Conservation (phyloP, 2,329 filamentous ascomycete genomes). For the Alternaria novae-zelandiae region DNA sequence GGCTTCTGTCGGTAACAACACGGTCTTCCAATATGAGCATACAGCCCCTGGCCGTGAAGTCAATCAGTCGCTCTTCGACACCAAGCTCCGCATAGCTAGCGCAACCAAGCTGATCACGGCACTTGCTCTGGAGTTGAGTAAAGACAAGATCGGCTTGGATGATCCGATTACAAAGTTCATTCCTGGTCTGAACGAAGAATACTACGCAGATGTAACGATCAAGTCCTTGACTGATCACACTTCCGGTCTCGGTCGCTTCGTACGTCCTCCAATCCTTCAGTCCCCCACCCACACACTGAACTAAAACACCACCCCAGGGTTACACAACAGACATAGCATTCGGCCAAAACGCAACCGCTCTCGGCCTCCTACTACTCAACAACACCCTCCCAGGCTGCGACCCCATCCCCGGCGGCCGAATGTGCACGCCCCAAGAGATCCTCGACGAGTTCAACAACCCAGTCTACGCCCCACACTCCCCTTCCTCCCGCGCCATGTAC, state of each 20-base stretch:
- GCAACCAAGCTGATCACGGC: slow-evolving; percentile 37
- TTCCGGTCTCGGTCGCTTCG: slow-evolving; percentile 29
- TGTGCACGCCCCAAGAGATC: slow-evolving; percentile 25
- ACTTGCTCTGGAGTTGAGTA: slow-evolving; percentile 28
- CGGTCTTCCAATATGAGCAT: slow-evolving; percentile 24
- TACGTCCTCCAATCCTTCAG: background rate
- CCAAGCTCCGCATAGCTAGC: slow-evolving; percentile 29
- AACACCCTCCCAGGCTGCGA: slow-evolving; percentile 33
- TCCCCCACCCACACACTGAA: background rate
- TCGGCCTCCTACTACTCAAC: slow-evolving; percentile 26
- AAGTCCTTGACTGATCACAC: slow-evolving; percentile 28
- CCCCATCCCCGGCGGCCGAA: slow-evolving; percentile 22
- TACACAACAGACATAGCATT: slow-evolving; percentile 31
- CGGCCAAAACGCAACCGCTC: slow-evolving; percentile 9
- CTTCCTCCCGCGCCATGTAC: slow-evolving; percentile 25
- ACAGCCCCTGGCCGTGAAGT: slow-evolving; percentile 19
- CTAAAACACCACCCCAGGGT: slow-evolving; percentile 12
- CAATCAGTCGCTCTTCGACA: slow-evolving; percentile 19
- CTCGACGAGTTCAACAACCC: slow-evolving; percentile 31
- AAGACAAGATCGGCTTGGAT: slow-evolving; percentile 26
- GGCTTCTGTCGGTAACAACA: slow-evolving; percentile 25
- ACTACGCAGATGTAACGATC: slow-evolving; percentile 31
- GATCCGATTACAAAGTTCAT: slow-evolving; percentile 34
- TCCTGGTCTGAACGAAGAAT: slow-evolving; percentile 20
- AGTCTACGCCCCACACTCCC: slow-evolving; percentile 22